Percentiles rank a stretch among this genome's conserved stretches.
These are phyloP conservation scores for Carnegiea gigantea DNA, from an alignment of 179 eudicot genomes.

Conservation along the genomic window DNA sequence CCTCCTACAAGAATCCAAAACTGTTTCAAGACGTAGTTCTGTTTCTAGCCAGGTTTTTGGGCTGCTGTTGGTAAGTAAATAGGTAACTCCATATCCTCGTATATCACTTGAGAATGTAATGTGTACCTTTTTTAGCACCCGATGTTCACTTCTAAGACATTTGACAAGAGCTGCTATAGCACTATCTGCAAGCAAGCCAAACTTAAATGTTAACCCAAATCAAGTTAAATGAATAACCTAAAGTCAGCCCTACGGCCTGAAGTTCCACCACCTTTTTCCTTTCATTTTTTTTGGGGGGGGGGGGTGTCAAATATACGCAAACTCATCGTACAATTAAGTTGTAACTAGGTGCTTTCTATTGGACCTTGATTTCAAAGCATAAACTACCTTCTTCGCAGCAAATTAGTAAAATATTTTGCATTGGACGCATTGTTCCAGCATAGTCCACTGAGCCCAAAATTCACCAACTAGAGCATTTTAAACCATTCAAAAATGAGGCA, in stretches of 20 bases:
- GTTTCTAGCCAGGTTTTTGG: not conserved
- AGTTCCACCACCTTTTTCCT: not conserved
- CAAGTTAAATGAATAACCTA: not conserved
- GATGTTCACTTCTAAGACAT: slow-evolving; percentile 90
- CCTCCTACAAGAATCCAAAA: slow-evolving; percentile 53
- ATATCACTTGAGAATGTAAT: not conserved
- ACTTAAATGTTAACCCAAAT: slow-evolving; percentile 1
- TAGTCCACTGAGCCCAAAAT: not conserved
- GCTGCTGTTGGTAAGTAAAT: not conserved
- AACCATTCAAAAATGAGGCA: not conserved
- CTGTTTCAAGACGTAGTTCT: not conserved
- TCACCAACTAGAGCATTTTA: not conserved
- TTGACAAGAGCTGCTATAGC: slow-evolving; percentile 60
- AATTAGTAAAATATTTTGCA: not conserved
- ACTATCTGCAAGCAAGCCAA: slow-evolving; percentile 43
- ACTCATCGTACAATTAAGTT: not conserved
- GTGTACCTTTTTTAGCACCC: slow-evolving; percentile 85
- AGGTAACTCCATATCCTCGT: not conserved
- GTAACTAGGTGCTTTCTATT: not conserved
- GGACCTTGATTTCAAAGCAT: not conserved
- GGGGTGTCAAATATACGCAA: not conserved
- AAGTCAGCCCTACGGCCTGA: not conserved
- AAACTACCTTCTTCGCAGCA: not conserved
- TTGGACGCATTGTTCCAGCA: not conserved
- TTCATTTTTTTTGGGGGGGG: not conserved